These are phyloP conservation scores for Williopsis jadinii DNA, from an alignment of 1,139 yeast species.

Conservation along the genomic window DNA sequence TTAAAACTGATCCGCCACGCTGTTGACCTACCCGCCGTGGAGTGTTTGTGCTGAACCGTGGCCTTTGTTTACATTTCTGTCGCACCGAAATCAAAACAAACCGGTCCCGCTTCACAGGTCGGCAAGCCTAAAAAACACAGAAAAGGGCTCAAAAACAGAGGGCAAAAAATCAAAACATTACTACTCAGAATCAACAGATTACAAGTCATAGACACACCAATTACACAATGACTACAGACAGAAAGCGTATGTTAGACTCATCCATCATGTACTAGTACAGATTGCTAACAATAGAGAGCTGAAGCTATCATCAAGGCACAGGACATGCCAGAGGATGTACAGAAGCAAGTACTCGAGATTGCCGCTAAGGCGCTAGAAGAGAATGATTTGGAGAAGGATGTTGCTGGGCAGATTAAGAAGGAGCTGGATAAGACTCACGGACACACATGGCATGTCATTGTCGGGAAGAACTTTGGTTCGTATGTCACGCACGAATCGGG, in stretches of 20 bases:
- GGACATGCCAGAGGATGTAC: constrained; percentile 52
- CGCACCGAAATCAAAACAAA: neutral
- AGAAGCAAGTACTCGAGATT: constrained; percentile 51
- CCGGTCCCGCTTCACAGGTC: too few species aligned
- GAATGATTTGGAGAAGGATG: constrained; percentile 55
- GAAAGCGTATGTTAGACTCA: neutral
- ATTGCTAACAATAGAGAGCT: neutral
- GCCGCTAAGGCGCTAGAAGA: constrained; percentile 45
- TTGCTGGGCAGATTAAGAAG: constrained; percentile 77
- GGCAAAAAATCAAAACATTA: too few species aligned
- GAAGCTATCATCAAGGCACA: constrained; percentile 34
- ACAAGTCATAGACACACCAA: neutral
- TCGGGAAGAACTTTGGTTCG: constrained; percentile 89
- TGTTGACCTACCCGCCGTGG: too few species aligned
- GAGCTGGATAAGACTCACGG: constrained; percentile 65
- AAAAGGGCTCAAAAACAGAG: too few species aligned
- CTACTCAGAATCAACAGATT: neutral
- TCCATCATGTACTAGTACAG: neutral
- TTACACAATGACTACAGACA: neutral
- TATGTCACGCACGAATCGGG: constrained; percentile 89
- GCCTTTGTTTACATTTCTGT: constrained; percentile 1
- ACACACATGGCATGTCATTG: constrained; percentile 91
- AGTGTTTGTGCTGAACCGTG: too few species aligned
- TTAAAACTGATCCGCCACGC: neutral
- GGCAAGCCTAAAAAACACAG: too few species aligned